phyloP scores from a whole-genome alignment of 805 yeast species.

The Nakazawaea sp. region DNA sequence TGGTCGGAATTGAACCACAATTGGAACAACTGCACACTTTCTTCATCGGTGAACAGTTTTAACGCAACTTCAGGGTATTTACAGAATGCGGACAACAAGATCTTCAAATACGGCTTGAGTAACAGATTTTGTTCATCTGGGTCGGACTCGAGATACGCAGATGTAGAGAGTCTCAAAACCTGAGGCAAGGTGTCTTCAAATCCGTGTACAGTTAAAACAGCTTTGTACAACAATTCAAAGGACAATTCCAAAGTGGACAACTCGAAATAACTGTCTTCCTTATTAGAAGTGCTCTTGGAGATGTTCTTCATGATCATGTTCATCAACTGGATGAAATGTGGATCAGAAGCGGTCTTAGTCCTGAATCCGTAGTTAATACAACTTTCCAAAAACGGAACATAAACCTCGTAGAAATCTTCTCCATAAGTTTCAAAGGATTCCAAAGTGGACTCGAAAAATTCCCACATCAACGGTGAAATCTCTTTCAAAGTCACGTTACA shows the following conservation, averaged over 20 bases:
- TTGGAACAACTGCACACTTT: conserved; percentile 31
- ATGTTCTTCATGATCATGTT: conserved; percentile 20
- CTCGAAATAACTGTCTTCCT: conserved; percentile 16
- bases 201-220: conserved; percentile 25
- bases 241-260: conserved; percentile 11
- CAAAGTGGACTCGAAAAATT: conserved; percentile 31
- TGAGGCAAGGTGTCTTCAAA: conserved; percentile 38
- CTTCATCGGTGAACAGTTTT: conserved; percentile 30
- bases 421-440: conserved; percentile 47
- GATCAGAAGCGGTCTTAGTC: conserved; percentile 12
- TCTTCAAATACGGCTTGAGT: conserved; percentile 27
- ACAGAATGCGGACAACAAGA: conserved; percentile 32
- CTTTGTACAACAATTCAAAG: conserved; percentile 14
- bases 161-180: conserved; percentile 19
- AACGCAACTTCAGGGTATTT: conserved; percentile 31
- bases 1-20: conserved; percentile 42
- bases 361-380: conserved; percentile 39
- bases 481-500: conserved; percentile 53
- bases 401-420: conserved; percentile 39
- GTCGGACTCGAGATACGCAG: conserved; percentile 11
- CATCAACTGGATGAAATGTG: conserved; percentile 17
- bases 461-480: conserved; percentile 39
- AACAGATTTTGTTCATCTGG: conserved; percentile 14
- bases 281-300: conserved; percentile 14
- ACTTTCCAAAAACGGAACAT: conserved; percentile 41